These are phyloP conservation scores for Inonotus obliquus DNA, from an alignment of 1,284 basidiomycete genomes.

Conservation along the genomic window DNA sequence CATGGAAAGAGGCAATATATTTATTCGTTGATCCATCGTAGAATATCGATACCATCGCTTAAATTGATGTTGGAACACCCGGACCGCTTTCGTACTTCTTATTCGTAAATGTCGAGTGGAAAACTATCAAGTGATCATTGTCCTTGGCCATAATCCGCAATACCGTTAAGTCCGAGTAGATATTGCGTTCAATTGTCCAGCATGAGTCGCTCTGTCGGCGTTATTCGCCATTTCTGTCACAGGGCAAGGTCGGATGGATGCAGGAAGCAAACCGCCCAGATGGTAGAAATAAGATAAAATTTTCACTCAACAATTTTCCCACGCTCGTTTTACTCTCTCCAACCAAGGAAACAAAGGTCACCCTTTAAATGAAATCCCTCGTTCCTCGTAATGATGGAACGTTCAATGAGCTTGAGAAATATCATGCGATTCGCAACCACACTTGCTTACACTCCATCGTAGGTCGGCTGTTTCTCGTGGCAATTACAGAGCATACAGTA, in stretches of 20 bases:
- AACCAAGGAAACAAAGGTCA: too few relatives aligned
- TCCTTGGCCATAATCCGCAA: neutral
- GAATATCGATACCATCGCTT: neutral
- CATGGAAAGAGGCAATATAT: neutral
- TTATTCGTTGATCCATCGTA: neutral
- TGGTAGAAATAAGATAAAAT: neutral
- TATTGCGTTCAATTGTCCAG: neutral
- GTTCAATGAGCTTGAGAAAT: too few relatives aligned
- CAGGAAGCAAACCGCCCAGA: neutral
- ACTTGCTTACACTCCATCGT: too few relatives aligned
- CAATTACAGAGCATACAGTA: too few relatives aligned
- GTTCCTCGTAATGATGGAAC: too few relatives aligned
- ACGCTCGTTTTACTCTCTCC: neutral
- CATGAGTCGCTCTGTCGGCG: neutral
- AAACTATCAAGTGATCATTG: neutral
- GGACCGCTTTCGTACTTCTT: neutral
- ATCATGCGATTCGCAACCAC: too few relatives aligned
- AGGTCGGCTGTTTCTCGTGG: too few relatives aligned
- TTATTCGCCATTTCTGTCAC: neutral
- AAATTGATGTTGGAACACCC: neutral
- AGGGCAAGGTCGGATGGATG: neutral
- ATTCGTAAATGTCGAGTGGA: slow-evolving; percentile 24
- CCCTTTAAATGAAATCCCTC: too few relatives aligned
- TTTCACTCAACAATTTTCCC: neutral
- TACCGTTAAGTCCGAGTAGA: neutral